Conservation (phyloP, 768 basidiomycete species). For the Calocybe indica region DNA sequence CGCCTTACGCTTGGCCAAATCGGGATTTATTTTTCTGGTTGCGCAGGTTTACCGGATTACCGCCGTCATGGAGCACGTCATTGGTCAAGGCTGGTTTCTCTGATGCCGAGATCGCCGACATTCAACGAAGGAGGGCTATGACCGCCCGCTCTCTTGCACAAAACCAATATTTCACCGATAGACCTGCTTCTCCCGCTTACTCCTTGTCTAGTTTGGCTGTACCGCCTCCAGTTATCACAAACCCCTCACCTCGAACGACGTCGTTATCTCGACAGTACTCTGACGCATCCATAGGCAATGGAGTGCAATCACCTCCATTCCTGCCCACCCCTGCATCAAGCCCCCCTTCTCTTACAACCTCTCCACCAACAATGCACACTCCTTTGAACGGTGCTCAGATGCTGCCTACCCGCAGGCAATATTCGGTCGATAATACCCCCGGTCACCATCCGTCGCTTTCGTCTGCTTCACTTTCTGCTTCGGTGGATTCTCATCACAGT, state of each 20-base stretch:
- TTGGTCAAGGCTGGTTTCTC: constrained; percentile 57
- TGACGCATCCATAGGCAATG: constrained; percentile 18
- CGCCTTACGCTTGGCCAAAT: not conserved
- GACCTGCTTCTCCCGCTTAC: constrained; percentile 28
- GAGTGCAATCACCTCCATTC: constrained; percentile 1
- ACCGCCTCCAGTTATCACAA: constrained; percentile 11
- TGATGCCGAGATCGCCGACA: constrained; percentile 62
- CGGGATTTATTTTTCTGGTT: not conserved
- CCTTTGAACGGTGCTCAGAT: constrained; percentile 9
- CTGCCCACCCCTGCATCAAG: constrained; percentile 3
- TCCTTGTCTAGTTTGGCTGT: constrained; percentile 3
- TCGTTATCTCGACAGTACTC: constrained; percentile 29
- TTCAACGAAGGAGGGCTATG: constrained; percentile 38
- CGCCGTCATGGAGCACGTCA: constrained; percentile 67
- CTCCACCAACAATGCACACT: constrained; percentile 14
- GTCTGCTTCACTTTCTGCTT: constrained; percentile 14
- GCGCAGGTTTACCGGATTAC: constrained; percentile 53
- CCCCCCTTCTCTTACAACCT: constrained; percentile 6
- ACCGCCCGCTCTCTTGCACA: constrained; percentile 28
- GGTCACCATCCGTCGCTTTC: constrained; percentile 12
- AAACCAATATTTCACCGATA: constrained; percentile 23
- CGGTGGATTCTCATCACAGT: constrained; percentile 15
- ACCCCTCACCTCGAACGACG: constrained; percentile 27
- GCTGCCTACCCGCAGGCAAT: constrained; percentile 3
- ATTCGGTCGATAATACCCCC: constrained; percentile 5